Evolutionary conservation across 805 yeast genomes (phyloP).

Genomic region (Kluyveromyces nonfermentans): DNA sequence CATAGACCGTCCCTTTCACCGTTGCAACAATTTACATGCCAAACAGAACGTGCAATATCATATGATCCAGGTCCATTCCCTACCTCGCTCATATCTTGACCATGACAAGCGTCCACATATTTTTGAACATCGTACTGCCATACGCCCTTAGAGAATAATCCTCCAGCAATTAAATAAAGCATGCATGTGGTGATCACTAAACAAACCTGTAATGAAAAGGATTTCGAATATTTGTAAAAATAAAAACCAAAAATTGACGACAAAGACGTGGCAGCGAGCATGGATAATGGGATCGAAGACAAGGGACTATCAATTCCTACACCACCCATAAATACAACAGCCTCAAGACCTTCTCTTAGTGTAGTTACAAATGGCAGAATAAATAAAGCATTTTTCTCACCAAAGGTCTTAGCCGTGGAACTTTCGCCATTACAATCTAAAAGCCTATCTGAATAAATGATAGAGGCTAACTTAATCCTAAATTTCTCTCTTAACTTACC

Average conservation of each 20-base stretch:
- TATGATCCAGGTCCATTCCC: constrained; percentile 94
- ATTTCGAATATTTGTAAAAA: constrained; percentile 71
- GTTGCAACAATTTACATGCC: constrained; percentile 95
- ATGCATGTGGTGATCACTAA: constrained; percentile 69
- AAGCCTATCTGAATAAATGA: constrained; percentile 28
- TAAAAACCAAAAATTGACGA: constrained; percentile 58
- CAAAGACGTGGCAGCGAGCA: constrained; percentile 43
- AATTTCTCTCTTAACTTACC: constrained; percentile 79
- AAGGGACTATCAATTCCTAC: constrained; percentile 67
- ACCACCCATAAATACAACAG: constrained; percentile 87
- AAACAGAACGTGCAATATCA: constrained; percentile 65
- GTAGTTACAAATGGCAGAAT: constrained; percentile 79
- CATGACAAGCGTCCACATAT: constrained; percentile 65
- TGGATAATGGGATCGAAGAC: constrained; percentile 55
- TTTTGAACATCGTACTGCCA: constrained; percentile 82
- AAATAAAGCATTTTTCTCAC: constrained; percentile 60
- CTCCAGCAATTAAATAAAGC: constrained; percentile 77
- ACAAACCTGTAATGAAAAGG: constrained; percentile 65
- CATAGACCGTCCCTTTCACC: constrained; percentile 87
- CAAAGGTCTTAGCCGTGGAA: constrained; percentile 28
- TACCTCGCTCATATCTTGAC: constrained; percentile 76
- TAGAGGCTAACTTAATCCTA: constrained; percentile 48
- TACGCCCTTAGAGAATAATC: constrained; percentile 75
- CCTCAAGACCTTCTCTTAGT: constrained; percentile 83
- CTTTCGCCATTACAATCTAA: constrained; percentile 11